phyloP scores from a whole-genome alignment of 2,329 filamentous ascomycete genomes.

The Aureobasidium mangrovei region DNA sequence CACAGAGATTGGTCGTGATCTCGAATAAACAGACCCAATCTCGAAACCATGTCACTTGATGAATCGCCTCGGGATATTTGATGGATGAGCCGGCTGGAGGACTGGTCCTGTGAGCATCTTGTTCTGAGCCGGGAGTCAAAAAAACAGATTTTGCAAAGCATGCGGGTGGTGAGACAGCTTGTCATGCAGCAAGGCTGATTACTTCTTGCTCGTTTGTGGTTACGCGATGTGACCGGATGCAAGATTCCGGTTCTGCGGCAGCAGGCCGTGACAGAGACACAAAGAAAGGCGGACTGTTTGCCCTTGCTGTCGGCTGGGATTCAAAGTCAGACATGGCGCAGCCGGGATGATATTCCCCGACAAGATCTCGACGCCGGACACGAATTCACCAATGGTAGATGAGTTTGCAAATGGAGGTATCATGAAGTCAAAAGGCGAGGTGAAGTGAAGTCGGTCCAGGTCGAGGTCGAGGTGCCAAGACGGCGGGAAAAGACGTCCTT shows the following conservation, averaged over 20 bases:
- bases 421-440: background rate
- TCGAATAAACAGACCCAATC: background rate
- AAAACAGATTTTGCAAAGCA: background rate
- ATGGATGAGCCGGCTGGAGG: background rate
- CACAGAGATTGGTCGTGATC: background rate
- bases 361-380: background rate
- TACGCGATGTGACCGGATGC: background rate
- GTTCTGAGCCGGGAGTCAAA: background rate
- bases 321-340: constrained; percentile 8
- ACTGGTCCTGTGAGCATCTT: background rate
- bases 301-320: background rate
- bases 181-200: background rate
- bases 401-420: background rate
- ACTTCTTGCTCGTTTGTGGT: constrained; percentile 2
- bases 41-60: background rate
- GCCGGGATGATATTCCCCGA: background rate
- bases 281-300: constrained; percentile 2
- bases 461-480: background rate
- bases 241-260: constrained; percentile 2
- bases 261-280: background rate
- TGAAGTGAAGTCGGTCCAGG: too few relatives aligned
- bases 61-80: background rate
- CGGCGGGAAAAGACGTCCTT: background rate
- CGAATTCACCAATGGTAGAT: background rate
- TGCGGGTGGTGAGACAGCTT: constrained; percentile 1